phyloP scores from a whole-genome alignment of 2,329 filamentous ascomycete genomes.

The Hypoxylon sp. region DNA sequence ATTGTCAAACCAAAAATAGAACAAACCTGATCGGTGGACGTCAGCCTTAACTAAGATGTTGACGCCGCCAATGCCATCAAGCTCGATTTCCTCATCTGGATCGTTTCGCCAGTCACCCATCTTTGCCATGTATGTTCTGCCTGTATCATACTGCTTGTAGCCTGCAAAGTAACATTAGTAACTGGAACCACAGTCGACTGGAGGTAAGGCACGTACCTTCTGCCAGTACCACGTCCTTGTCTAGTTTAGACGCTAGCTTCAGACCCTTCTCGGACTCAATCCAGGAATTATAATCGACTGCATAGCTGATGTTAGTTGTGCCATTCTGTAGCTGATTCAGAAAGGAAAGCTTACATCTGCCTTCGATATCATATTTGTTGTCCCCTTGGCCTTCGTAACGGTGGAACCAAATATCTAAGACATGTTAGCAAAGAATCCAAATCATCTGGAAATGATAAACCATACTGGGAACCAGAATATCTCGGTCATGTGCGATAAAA shows the following conservation, averaged over 20 bases:
- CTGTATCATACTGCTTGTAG: slow-evolving; percentile 94
- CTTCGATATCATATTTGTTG: slow-evolving; percentile 88
- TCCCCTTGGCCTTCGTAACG: slow-evolving; percentile 84
- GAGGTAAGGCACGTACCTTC: slow-evolving; percentile 75
- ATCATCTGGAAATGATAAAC: neutral
- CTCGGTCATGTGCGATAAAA: slow-evolving; percentile 92
- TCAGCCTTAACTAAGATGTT: slow-evolving; percentile 98
- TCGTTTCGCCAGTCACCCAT: slow-evolving; percentile 95
- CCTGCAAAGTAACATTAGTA: slow-evolving; percentile 64
- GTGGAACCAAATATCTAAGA: slow-evolving; percentile 94
- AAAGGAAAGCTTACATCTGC: slow-evolving; percentile 78
- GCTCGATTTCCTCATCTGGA: slow-evolving; percentile 90
- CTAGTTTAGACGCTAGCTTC: slow-evolving; percentile 78
- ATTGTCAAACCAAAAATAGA: neutral
- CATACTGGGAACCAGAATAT: slow-evolving; percentile 95
- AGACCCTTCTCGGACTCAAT: slow-evolving; percentile 90
- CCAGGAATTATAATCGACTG: slow-evolving; percentile 99
- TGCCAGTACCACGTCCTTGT: slow-evolving; percentile 86
- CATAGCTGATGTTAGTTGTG: slow-evolving; percentile 44
- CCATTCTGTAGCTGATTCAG: neutral
- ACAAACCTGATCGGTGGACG: slow-evolving; percentile 90
- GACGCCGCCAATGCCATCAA: slow-evolving; percentile 96
- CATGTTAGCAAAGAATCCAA: slow-evolving; percentile 26
- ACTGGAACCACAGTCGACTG: slow-evolving; percentile 24
- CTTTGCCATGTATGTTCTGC: slow-evolving; percentile 87